phyloP scores from a whole-genome alignment of 2,329 filamentous ascomycete species.

The Epichloe elymi region DNA sequence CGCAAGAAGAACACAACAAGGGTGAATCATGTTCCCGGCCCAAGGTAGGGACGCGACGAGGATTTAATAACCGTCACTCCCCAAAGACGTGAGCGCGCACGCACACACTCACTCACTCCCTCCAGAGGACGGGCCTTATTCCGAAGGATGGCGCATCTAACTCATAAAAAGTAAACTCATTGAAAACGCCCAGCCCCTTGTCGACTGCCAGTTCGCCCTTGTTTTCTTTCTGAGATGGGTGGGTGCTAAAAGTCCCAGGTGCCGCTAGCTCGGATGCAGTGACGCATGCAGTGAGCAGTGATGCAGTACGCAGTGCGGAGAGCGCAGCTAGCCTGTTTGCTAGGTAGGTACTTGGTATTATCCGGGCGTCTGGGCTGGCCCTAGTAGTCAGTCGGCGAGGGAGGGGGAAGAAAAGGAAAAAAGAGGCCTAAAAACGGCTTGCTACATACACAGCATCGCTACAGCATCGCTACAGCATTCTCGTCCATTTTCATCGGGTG shows the following conservation, averaged over 20 bases:
- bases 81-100: not conserved
- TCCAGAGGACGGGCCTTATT: no score
- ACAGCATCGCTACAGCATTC: not conserved
- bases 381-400: not conserved
- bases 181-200: not conserved
- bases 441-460: not conserved
- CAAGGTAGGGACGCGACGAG: not conserved
- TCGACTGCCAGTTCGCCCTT: no score
- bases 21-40: not conserved
- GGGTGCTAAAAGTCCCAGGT: no score
- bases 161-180: no score
- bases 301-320: not conserved
- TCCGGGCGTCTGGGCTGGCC: no score
- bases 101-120: no score
- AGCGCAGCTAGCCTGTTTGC: not conserved
- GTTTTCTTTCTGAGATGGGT: no score
- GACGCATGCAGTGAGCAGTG: not conserved
- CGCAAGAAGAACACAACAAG: not conserved
- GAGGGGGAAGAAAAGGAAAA: not conserved
- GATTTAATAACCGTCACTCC: not conserved
- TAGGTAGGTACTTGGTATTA: no score
- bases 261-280: no score
- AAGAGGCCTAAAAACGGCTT: not conserved
- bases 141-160: no score
- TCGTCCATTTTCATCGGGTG: not conserved